Percentiles rank a stretch among this genome's conserved stretches.
Evolutionary conservation across 2,329 filamentous ascomycete species (phyloP).

Genomic region (Knufia fluminis): DNA sequence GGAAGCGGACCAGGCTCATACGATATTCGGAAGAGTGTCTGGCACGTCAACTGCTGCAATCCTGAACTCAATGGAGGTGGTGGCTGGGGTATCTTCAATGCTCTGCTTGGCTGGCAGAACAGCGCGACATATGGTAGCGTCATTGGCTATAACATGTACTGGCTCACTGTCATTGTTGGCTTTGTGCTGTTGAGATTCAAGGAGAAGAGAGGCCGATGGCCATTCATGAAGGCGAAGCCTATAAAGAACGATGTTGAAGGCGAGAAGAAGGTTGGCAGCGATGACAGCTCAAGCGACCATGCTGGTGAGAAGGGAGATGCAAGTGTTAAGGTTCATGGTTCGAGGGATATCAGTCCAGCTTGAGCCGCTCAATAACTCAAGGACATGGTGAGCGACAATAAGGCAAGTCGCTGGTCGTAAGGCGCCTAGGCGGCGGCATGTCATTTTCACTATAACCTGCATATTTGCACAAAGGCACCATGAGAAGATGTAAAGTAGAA

Average conservation of each 20-base stretch:
- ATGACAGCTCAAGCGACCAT: constrained; percentile 5
- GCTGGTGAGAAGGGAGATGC: not conserved
- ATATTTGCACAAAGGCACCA: too few relatives aligned
- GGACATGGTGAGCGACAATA: too few relatives aligned
- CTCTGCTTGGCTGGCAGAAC: constrained; percentile 79
- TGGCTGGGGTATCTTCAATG: constrained; percentile 81
- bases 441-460: too few relatives aligned
- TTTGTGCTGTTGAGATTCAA: constrained; percentile 59
- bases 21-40: constrained; percentile 67
- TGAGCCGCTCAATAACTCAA: not conserved
- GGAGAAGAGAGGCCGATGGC: constrained; percentile 37
- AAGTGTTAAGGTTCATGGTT: not conserved
- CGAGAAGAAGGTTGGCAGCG: constrained; percentile 1
- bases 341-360: constrained; percentile 1
- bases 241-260: not conserved
- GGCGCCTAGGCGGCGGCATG: too few relatives aligned
- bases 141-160: constrained; percentile 81
- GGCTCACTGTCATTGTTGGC: constrained; percentile 59
- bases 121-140: constrained; percentile 81
- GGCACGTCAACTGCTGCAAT: constrained; percentile 80
- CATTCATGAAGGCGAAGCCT: constrained; percentile 15
- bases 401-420: too few relatives aligned
- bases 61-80: constrained; percentile 62
- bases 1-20: constrained; percentile 66
- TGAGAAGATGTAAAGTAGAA: too few relatives aligned